These are phyloP conservation scores for Aspergillus sclerotialis DNA, from an alignment of 2,329 filamentous ascomycete species.

Conservation along the genomic window DNA sequence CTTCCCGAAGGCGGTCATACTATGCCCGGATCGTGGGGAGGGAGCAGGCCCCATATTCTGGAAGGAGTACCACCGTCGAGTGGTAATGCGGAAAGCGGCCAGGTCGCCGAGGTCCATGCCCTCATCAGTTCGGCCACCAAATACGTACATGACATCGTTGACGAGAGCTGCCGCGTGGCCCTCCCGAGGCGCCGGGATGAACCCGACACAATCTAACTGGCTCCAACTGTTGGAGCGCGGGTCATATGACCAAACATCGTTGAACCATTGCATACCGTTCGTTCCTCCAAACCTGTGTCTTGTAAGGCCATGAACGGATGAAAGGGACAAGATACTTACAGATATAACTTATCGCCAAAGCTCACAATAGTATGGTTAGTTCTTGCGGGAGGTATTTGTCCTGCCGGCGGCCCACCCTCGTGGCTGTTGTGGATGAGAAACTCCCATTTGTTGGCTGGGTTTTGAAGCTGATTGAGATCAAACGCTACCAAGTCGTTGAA, in stretches of 20 bases:
- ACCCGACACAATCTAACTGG: slow-evolving; percentile 91
- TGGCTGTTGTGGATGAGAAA: slow-evolving; percentile 74
- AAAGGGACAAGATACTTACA: slow-evolving; percentile 53
- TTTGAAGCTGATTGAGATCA: slow-evolving; percentile 89
- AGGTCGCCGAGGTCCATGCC: slow-evolving; percentile 88
- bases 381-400: slow-evolving; percentile 72
- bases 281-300: slow-evolving; percentile 80
- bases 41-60: slow-evolving; percentile 98
- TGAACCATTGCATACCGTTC: slow-evolving; percentile 95
- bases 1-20: slow-evolving; percentile 93
- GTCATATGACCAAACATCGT: slow-evolving; percentile 97
- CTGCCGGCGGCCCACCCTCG: slow-evolving; percentile 47
- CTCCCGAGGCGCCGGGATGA: slow-evolving; percentile 88
- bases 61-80: slow-evolving; percentile 95
- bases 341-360: slow-evolving; percentile 85
- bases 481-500: slow-evolving; percentile 97
- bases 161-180: slow-evolving; percentile 90
- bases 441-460: slow-evolving; percentile 88
- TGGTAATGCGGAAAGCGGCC: slow-evolving; percentile 74
- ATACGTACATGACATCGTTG: slow-evolving; percentile 98
- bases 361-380: slow-evolving; percentile 93
- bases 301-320: not conserved
- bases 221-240: slow-evolving; percentile 75
- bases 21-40: slow-evolving; percentile 87
- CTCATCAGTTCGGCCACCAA: slow-evolving; percentile 91